Percentiles rank a stretch among this genome's conserved stretches.
These are phyloP conservation scores for Penicillium palitans DNA, from an alignment of 2,329 filamentous ascomycete genomes.

Conservation along the genomic window DNA sequence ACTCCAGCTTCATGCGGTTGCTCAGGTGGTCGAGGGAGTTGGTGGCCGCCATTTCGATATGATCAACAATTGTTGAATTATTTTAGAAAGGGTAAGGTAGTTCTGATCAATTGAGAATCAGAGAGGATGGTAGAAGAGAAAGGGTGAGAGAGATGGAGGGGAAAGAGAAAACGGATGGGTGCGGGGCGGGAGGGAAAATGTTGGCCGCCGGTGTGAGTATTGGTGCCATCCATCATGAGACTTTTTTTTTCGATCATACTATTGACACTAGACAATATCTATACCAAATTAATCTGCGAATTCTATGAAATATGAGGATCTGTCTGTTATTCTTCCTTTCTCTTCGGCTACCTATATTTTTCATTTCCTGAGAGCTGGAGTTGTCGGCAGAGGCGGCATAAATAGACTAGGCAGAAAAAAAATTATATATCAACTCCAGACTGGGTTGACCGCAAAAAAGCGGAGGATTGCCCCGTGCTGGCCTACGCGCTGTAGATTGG, in stretches of 20 bases:
- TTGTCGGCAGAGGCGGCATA: constrained; percentile 15
- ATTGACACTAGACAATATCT: neutral
- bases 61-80: constrained; percentile 17
- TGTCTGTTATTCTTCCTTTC: neutral
- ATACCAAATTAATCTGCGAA: constrained; percentile 3
- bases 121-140: constrained; percentile 16
- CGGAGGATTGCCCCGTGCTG: constrained; percentile 22
- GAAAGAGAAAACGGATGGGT: constrained; percentile 25
- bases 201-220: constrained; percentile 32
- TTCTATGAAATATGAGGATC: neutral
- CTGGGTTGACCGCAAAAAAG: constrained; percentile 13
- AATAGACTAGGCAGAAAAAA: constrained; percentile 7
- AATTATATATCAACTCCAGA: constrained; percentile 9
- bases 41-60: constrained; percentile 63
- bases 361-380: neutral
- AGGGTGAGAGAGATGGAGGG: constrained; percentile 16
- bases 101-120: constrained; percentile 17
- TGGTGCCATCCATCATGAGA: constrained; percentile 18
- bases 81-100: constrained; percentile 7
- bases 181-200: constrained; percentile 39
- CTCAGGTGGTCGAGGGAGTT: constrained; percentile 84
- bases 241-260: constrained; percentile 18
- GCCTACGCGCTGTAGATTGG: constrained; percentile 26
- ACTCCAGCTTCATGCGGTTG: constrained; percentile 70
- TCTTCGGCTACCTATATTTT: neutral